These are phyloP conservation scores for Penicillium rolfsii DNA, from an alignment of 2,329 filamentous ascomycete species.

Conservation along the genomic window DNA sequence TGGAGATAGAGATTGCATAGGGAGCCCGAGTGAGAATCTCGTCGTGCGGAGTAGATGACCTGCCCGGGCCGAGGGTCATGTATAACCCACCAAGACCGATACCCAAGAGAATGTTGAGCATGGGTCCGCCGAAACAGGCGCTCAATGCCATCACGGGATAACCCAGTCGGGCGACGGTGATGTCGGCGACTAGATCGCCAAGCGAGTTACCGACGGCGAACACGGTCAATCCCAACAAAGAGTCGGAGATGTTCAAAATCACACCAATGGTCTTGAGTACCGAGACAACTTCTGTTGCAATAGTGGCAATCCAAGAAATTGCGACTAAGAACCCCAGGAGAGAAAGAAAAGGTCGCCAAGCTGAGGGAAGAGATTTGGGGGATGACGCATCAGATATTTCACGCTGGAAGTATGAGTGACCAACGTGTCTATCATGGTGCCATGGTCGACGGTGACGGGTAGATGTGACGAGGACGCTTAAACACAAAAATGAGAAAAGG, in stretches of 20 bases:
- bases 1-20: constrained; percentile 82
- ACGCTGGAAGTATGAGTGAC: constrained; percentile 1
- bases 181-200: constrained; percentile 90
- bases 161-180: constrained; percentile 89
- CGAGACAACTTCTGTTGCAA: constrained; percentile 93
- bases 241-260: constrained; percentile 89
- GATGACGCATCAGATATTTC: constrained; percentile 1
- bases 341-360: constrained; percentile 77
- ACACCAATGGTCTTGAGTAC: constrained; percentile 92
- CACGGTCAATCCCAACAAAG: constrained; percentile 89
- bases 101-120: constrained; percentile 95
- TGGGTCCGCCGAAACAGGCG: constrained; percentile 96
- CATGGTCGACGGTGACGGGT: constrained; percentile 57
- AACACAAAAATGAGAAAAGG: constrained; percentile 66
- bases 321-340: constrained; percentile 88
- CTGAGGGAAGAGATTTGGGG: constrained; percentile 63
- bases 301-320: constrained; percentile 94
- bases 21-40: constrained; percentile 48
- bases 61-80: constrained; percentile 69
- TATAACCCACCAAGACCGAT: constrained; percentile 90
- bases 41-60: constrained; percentile 16
- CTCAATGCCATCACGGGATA: constrained; percentile 95
- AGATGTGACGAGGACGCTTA: constrained; percentile 68
- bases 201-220: constrained; percentile 96
- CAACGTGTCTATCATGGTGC: constrained; percentile 3